These are phyloP conservation scores for Babesia bigemina DNA, from an alignment of 169 alveolate species.

Conservation along the genomic window DNA sequence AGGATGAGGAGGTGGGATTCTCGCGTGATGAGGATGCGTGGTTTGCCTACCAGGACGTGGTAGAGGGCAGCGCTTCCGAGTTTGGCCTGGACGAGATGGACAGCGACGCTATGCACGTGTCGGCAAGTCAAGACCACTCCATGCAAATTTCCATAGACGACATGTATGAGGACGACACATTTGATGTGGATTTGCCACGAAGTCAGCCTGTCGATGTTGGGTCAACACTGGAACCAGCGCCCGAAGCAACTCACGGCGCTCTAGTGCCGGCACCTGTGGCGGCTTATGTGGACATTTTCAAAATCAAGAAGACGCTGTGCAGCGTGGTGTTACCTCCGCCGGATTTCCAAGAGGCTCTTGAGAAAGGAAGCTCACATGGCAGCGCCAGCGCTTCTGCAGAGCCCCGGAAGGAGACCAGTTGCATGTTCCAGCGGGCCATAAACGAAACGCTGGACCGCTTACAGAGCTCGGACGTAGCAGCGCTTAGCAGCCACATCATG, in stretches of 20 bases:
- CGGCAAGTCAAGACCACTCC: conserved; percentile 1
- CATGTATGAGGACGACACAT: conserved; percentile 19
- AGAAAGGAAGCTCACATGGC: not conserved
- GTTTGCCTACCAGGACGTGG: not conserved
- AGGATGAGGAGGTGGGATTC: conserved; percentile 10
- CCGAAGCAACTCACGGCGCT: not conserved
- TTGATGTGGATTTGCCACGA: conserved; percentile 1
- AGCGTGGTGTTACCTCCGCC: conserved; percentile 50
- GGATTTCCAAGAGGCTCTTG: conserved; percentile 54
- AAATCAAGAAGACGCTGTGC: conserved; percentile 56
- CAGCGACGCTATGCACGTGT: not conserved
- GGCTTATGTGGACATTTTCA: conserved; percentile 44
- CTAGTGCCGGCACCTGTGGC: conserved; percentile 38
- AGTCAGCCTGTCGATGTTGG: not conserved
- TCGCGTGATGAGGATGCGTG: not conserved
- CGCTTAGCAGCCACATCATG: conserved; percentile 55
- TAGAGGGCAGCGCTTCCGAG: not conserved
- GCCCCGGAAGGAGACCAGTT: not conserved
- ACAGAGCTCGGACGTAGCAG: conserved; percentile 16
- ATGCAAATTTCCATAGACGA: conserved; percentile 8
- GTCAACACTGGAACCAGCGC: not conserved
- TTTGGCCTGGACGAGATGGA: conserved; percentile 26
- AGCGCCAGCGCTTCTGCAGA: not conserved
- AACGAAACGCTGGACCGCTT: conserved; percentile 25
- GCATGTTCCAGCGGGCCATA: conserved; percentile 48